Conservation (phyloP, 2,329 filamentous ascomycete species). For the Penicillium hesseltinei region DNA sequence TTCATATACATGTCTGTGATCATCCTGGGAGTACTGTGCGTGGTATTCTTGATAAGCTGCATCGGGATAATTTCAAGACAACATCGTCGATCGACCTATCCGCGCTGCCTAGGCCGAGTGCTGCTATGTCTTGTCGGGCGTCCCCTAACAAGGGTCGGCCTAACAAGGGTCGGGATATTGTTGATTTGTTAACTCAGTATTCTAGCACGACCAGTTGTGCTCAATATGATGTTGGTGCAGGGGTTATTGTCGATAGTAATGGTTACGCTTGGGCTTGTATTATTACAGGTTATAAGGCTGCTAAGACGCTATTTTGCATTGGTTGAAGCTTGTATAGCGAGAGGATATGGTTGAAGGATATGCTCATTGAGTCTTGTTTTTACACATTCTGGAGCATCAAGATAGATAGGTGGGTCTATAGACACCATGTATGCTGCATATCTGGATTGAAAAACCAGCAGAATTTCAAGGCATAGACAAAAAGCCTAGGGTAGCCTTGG, state of each 20-base stretch:
- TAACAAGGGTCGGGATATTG: neutral
- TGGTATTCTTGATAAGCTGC: neutral
- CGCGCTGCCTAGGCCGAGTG: neutral
- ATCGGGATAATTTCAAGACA: neutral
- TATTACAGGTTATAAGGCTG: neutral
- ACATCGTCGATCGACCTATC: neutral
- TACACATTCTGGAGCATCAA: neutral
- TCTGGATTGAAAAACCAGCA: constrained; percentile 23
- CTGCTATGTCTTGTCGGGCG: constrained; percentile 1
- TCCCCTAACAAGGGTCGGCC: neutral
- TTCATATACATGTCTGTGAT: constrained; percentile 6
- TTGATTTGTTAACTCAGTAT: neutral
- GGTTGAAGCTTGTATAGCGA: neutral
- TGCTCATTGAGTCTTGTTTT: neutral
- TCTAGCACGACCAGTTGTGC: neutral
- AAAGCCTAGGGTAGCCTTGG: constrained; percentile 36
- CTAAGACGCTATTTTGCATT: neutral
- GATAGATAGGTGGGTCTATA: neutral
- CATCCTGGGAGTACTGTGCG: neutral
- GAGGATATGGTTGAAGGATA: neutral
- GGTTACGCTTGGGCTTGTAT: constrained; percentile 1
- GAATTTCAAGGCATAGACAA: neutral
- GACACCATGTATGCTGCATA: constrained; percentile 20
- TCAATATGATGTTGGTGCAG: constrained; percentile 1
- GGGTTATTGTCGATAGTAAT: neutral